Evolutionary conservation across 2,329 filamentous ascomycete genomes (phyloP), one percentile per base, ranked within the genome.

Genomic region (Hypoxylon sp.): DNA sequence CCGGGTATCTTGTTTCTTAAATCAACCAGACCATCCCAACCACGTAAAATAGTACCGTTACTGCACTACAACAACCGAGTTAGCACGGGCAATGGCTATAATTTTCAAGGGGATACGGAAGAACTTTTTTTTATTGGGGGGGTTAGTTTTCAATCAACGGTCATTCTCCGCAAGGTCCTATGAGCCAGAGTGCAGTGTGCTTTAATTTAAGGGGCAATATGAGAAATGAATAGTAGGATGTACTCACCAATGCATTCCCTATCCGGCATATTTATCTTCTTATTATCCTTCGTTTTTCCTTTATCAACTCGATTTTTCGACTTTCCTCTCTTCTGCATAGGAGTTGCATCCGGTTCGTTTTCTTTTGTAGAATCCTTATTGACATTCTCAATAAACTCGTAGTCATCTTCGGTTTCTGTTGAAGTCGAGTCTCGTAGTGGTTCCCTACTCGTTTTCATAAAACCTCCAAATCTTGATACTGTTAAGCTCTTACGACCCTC

Each of bases 401-500:
- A 63, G 25, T 78, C 73, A 1, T 75, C 73, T 41, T 75, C 72
- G 13, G 66, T 59, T 38, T 73, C 65, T 43, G 61, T 69, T 28
- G 71, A 62, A 5, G 68, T 68, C 14, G 73, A 67, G 13, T 80
- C 80, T 36, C 79, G 78, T 60, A 82, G 74, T 0, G 79, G 81
- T 64, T 89, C 86, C 72, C 82, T 86, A 78, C 84, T 87, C 7
- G 82, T 72, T 55, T 83, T 84, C 72, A 84, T 83, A 5, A 88
- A 80, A 0, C 84, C 82, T 9, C 83, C 84, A 3, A 88, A 77
- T n/a, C 86, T 83, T 14, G 83, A 84, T 75, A 90, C 87, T 2
- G 85, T 86, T 17, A 85, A 79, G 73, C 86, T 89, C 61, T 89
- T 84, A 3, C 88, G 82, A 14, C 82, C 82, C 70, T 90, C 88